These are phyloP conservation scores for Penicillium corylophilum DNA, from an alignment of 2,329 filamentous ascomycete species.

Conservation along the genomic window DNA sequence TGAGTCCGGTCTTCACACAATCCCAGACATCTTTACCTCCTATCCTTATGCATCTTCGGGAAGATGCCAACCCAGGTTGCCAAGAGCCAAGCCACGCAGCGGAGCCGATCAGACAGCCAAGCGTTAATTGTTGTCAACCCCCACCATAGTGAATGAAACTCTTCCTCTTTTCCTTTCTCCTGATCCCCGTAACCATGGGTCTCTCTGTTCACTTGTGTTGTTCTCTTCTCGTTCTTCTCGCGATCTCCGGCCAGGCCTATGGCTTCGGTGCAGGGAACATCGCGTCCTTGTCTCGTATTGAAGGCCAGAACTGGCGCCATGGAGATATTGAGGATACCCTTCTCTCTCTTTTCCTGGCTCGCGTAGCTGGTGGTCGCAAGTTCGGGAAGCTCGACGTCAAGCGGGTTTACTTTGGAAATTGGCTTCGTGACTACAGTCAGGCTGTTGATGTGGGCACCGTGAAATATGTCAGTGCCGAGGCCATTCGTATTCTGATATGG, in stretches of 20 bases:
- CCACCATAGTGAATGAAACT: slow-evolving; percentile 9
- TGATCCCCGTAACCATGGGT: slow-evolving; percentile 16
- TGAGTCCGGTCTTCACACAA: neutral
- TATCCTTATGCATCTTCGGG: neutral
- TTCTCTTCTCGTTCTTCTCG: slow-evolving; percentile 58
- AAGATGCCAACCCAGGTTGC: neutral
- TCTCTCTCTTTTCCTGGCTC: slow-evolving; percentile 67
- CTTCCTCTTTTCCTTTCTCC: neutral
- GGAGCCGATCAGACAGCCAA: neutral
- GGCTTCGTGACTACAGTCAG: slow-evolving; percentile 90
- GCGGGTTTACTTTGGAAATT: slow-evolving; percentile 93
- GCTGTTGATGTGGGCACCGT: slow-evolving; percentile 90
- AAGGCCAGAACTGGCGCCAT: slow-evolving; percentile 85
- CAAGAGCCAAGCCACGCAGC: neutral
- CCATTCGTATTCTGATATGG: slow-evolving; percentile 85
- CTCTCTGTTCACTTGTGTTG: slow-evolving; percentile 21
- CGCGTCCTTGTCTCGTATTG: slow-evolving; percentile 73
- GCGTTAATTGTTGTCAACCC: neutral
- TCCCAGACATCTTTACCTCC: neutral
- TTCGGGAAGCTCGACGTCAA: slow-evolving; percentile 86
- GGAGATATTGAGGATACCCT: slow-evolving; percentile 92
- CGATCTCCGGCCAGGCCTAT: slow-evolving; percentile 65
- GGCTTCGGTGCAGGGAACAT: slow-evolving; percentile 91
- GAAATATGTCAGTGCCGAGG: slow-evolving; percentile 85
- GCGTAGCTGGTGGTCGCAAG: slow-evolving; percentile 68